phyloP scores from a whole-genome alignment of 345 rosid genomes.

The Xanthoceras sorbifolium region DNA sequence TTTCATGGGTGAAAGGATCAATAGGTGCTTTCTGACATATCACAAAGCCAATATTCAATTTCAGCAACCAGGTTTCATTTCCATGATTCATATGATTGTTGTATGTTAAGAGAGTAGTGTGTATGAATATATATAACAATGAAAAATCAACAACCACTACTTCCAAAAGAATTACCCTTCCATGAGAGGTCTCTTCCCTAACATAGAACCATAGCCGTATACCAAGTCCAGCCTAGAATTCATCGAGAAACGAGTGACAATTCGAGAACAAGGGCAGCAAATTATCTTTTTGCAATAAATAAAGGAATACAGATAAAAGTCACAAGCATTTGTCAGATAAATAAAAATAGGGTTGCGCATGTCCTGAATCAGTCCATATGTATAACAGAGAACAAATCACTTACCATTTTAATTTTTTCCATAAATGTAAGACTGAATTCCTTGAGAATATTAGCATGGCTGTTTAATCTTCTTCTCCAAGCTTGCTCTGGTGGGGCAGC shows the following conservation, averaged over 20 bases:
- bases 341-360: not conserved
- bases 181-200: slow-evolving; percentile 95
- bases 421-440: slow-evolving; percentile 87
- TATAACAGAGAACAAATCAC: slow-evolving; percentile 4
- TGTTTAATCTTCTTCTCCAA: slow-evolving; percentile 93
- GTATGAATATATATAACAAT: not conserved
- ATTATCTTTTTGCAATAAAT: not conserved
- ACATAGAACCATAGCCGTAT: slow-evolving; percentile 92
- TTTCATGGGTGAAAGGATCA: slow-evolving; percentile 89
- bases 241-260: slow-evolving; percentile 13
- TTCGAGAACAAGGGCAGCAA: slow-evolving; percentile 1
- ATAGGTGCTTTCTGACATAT: slow-evolving; percentile 92
- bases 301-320: not conserved
- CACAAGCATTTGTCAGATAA: not conserved
- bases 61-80: slow-evolving; percentile 17
- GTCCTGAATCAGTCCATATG: slow-evolving; percentile 2
- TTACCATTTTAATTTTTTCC: slow-evolving; percentile 94
- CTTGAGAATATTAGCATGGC: slow-evolving; percentile 90
- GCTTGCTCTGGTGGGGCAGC: slow-evolving; percentile 95
- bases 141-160: not conserved
- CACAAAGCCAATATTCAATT: slow-evolving; percentile 15
- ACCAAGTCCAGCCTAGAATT: slow-evolving; percentile 72
- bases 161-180: slow-evolving; percentile 65
- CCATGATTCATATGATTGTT: slow-evolving; percentile 11
- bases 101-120: not conserved